Evolutionary conservation across 805 yeast genomes (phyloP).

Genomic region (Schwanniomyces vanrijiae): DNA sequence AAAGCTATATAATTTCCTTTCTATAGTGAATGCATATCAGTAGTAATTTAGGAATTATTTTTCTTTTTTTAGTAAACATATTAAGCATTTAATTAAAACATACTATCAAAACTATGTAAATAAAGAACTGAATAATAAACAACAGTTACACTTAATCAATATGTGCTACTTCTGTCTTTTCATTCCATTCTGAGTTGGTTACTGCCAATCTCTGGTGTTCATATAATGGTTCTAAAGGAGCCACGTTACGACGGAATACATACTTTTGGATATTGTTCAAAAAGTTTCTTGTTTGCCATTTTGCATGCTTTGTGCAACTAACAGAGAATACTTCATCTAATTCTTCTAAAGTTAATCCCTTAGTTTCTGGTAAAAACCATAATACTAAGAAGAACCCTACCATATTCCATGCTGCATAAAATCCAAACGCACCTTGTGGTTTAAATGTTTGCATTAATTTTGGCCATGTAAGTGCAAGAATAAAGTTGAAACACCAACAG

Average conservation of each 20-base stretch:
- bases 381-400: slow-evolving; percentile 63
- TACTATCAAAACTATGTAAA: neutral
- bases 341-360: slow-evolving; percentile 73
- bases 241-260: slow-evolving; percentile 46
- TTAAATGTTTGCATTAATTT: slow-evolving; percentile 64
- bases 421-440: slow-evolving; percentile 83
- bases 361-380: slow-evolving; percentile 32
- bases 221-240: slow-evolving; percentile 56
- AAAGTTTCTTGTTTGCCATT: slow-evolving; percentile 31
- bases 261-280: slow-evolving; percentile 45
- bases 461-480: slow-evolving; percentile 77
- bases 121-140: neutral
- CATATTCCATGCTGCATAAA: slow-evolving; percentile 78
- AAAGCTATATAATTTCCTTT: neutral
- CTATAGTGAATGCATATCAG: neutral
- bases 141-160: slow-evolving; percentile 33
- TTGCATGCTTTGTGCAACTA: slow-evolving; percentile 55
- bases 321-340: slow-evolving; percentile 72
- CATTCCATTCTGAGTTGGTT: slow-evolving; percentile 62
- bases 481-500: slow-evolving; percentile 65
- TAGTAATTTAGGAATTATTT: neutral
- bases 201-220: slow-evolving; percentile 59
- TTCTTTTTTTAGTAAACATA: neutral
- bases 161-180: slow-evolving; percentile 54
- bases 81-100: neutral